A percentile compares a stretch with the other conserved stretches of the same genome.
Conservation (phyloP, 331 rosid genomes). For the Malus hybrid region DNA sequence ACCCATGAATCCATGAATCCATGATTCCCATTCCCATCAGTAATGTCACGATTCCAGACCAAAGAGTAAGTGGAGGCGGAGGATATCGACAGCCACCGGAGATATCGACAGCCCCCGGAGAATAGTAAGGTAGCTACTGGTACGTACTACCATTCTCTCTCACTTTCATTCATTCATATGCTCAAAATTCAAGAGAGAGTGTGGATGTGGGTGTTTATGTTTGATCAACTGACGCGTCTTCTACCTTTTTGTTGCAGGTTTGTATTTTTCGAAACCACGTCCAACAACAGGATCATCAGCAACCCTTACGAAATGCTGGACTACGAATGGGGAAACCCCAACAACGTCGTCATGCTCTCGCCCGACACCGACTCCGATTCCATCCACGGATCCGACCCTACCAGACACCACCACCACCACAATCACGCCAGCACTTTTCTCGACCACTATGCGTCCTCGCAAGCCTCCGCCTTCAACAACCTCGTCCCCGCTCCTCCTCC, state of each 20-base stretch:
- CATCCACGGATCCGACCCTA: slow-evolving; percentile 40
- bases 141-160: neutral
- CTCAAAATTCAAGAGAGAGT: neutral
- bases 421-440: slow-evolving; percentile 23
- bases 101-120: no score
- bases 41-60: no score
- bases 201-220: neutral
- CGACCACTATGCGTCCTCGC: slow-evolving; percentile 45
- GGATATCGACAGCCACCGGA: no score
- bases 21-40: no score
- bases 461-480: slow-evolving; percentile 27
- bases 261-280: neutral
- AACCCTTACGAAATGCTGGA: slow-evolving; percentile 49
- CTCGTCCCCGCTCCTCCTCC: slow-evolving; percentile 11
- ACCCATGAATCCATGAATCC: neutral
- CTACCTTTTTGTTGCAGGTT: neutral
- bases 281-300: neutral
- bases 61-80: no score
- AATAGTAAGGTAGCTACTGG: no score
- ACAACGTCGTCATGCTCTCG: slow-evolving; percentile 60
- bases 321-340: slow-evolving; percentile 87
- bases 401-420: slow-evolving; percentile 25
- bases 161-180: neutral
- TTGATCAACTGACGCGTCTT: neutral
- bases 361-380: slow-evolving; percentile 35